phyloP scores from a whole-genome alignment of 768 basidiomycete species.

The Pleurotus eryngii region DNA sequence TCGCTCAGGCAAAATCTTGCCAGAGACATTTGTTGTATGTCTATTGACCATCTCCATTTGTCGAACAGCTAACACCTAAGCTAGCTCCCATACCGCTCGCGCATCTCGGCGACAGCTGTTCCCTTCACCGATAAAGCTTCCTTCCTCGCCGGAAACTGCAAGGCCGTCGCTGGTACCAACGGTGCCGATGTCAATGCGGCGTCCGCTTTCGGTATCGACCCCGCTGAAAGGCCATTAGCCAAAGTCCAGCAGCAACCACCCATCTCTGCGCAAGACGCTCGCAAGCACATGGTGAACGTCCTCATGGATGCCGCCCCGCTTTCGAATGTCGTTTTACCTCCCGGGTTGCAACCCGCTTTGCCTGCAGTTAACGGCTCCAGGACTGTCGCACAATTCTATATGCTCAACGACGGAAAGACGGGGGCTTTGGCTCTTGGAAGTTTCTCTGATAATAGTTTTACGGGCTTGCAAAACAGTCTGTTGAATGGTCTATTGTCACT shows the following conservation, averaged over 20 bases:
- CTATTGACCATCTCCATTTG: neutral
- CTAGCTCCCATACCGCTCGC: slow-evolving; percentile 58
- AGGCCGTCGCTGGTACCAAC: slow-evolving; percentile 46
- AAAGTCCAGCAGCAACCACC: slow-evolving; percentile 39
- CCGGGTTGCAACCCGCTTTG: slow-evolving; percentile 32
- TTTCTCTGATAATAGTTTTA: slow-evolving; percentile 46
- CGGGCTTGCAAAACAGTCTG: slow-evolving; percentile 37
- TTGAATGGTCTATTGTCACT: slow-evolving; percentile 44
- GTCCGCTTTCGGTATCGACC: slow-evolving; percentile 9
- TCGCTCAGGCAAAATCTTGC: slow-evolving; percentile 31
- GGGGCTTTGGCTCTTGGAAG: slow-evolving; percentile 58
- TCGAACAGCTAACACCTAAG: neutral
- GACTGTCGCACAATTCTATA: slow-evolving; percentile 51
- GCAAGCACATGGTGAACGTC: slow-evolving; percentile 43
- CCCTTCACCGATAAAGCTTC: slow-evolving; percentile 47
- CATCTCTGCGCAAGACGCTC: slow-evolving; percentile 24
- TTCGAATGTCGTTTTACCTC: slow-evolving; percentile 42
- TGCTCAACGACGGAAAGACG: slow-evolving; percentile 49
- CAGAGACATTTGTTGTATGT: slow-evolving; percentile 45
- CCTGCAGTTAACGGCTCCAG: slow-evolving; percentile 40
- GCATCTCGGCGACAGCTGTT: slow-evolving; percentile 40
- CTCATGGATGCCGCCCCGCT: slow-evolving; percentile 44
- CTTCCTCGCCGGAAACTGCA: slow-evolving; percentile 51
- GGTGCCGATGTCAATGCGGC: slow-evolving; percentile 34
- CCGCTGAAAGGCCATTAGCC: slow-evolving; percentile 23